Evolutionary conservation across 73 alveolate species (phyloP).

Genomic region (Paramecium pentaurelia): DNA sequence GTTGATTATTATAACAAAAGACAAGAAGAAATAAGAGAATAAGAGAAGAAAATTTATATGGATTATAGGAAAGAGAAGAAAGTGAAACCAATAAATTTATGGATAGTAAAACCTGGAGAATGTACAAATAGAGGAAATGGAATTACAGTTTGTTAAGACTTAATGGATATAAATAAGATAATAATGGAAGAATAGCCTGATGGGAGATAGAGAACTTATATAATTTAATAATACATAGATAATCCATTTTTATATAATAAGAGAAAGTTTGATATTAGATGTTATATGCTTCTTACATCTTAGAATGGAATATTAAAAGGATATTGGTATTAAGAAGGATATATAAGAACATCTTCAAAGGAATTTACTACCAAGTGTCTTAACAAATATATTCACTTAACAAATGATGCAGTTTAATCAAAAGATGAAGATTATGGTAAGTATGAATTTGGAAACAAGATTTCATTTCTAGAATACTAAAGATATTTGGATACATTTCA

Average conservation of each 20-base stretch:
- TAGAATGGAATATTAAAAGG: slow-evolving; percentile 69
- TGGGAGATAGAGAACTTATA: slow-evolving; percentile 60
- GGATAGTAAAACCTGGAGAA: slow-evolving; percentile 94
- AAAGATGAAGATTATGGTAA: slow-evolving; percentile 71
- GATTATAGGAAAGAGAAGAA: not conserved
- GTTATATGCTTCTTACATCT: slow-evolving; percentile 65
- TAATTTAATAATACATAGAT: slow-evolving; percentile 67
- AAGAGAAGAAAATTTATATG: slow-evolving; percentile 1
- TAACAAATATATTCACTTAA: slow-evolving; percentile 66
- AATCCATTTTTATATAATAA: slow-evolving; percentile 70
- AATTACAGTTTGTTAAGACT: slow-evolving; percentile 61
- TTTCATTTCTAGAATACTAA: slow-evolving; percentile 65
- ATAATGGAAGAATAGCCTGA: slow-evolving; percentile 51
- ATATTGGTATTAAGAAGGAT: slow-evolving; percentile 74
- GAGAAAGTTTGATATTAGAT: slow-evolving; percentile 75
- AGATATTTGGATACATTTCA: slow-evolving; percentile 56
- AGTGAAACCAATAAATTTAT: slow-evolving; percentile 56
- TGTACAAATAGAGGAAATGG: slow-evolving; percentile 85
- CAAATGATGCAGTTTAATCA: slow-evolving; percentile 75
- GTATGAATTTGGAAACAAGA: slow-evolving; percentile 68
- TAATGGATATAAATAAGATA: slow-evolving; percentile 62
- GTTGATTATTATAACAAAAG: slow-evolving; percentile 52
- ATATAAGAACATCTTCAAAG: slow-evolving; percentile 69
- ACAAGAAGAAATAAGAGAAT: slow-evolving; percentile 46
- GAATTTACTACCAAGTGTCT: slow-evolving; percentile 65